Conservation (phyloP, 495 filamentous ascomycete species). For the Penicillium pancosmium region DNA sequence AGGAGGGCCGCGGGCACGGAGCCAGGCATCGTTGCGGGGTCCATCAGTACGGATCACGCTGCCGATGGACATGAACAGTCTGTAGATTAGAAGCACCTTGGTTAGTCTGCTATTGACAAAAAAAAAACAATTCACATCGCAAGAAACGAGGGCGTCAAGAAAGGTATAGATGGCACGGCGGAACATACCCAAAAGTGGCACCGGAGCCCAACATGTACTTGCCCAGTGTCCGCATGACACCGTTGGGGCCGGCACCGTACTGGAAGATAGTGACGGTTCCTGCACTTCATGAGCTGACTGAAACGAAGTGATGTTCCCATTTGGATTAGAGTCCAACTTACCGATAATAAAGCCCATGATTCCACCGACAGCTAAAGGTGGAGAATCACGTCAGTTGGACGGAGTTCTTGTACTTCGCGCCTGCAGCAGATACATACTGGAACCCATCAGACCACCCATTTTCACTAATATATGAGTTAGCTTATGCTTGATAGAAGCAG, state of each 20-base stretch:
- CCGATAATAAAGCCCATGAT: conserved; percentile 99
- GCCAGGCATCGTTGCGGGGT: conserved; percentile 51
- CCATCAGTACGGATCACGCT: conserved; percentile 90
- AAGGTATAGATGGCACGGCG: background rate
- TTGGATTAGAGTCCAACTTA: conserved; percentile 38
- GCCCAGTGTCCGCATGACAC: conserved; percentile 87
- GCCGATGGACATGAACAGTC: conserved; percentile 99
- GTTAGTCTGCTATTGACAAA: conserved; percentile 12
- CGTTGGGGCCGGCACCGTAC: conserved; percentile 90
- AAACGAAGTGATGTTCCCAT: background rate
- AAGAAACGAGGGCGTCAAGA: background rate
- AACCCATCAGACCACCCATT: conserved; percentile 98
- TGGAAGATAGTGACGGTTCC: conserved; percentile 92
- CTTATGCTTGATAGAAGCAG: background rate
- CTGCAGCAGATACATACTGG: conserved; percentile 64
- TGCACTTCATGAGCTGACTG: conserved; percentile 36
- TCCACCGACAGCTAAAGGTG: conserved; percentile 74
- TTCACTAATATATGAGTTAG: conserved; percentile 66
- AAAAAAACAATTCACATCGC: conserved; percentile 1
- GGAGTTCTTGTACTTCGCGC: conserved; percentile 6
- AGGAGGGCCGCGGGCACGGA: conserved; percentile 48
- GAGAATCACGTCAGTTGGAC: conserved; percentile 15
- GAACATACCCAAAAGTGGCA: conserved; percentile 87
- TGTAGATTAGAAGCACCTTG: conserved; percentile 35
- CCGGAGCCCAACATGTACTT: conserved; percentile 98